These are phyloP conservation scores for Starmera dryadoides DNA, from an alignment of 805 yeast genomes.

Conservation along the genomic window DNA sequence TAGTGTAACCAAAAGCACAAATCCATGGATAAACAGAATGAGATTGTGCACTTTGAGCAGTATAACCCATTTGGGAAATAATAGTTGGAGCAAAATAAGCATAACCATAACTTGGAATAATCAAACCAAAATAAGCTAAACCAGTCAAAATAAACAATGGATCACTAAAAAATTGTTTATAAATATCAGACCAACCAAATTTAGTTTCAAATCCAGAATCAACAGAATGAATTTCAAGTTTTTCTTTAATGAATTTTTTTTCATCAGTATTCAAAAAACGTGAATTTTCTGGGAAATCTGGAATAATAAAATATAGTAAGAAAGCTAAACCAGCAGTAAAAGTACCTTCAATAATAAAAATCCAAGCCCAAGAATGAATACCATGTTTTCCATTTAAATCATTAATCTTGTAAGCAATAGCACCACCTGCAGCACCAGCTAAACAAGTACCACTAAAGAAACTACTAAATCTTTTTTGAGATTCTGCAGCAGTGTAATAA, in stretches of 20 bases:
- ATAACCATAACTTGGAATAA: constrained; percentile 31
- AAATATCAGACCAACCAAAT: constrained; percentile 25
- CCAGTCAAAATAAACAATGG: constrained; percentile 42
- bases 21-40: constrained; percentile 87
- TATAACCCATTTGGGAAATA: constrained; percentile 35
- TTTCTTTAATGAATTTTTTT: constrained; percentile 26
- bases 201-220: constrained; percentile 29
- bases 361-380: constrained; percentile 41
- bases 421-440: constrained; percentile 52
- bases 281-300: constrained; percentile 35
- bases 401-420: constrained; percentile 38
- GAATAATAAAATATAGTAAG: constrained; percentile 30
- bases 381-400: constrained; percentile 37
- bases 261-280: constrained; percentile 35
- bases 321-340: constrained; percentile 34
- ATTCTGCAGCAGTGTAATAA: constrained; percentile 40
- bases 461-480: constrained; percentile 39
- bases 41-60: constrained; percentile 68
- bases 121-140: constrained; percentile 30
- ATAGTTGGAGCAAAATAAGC: constrained; percentile 39
- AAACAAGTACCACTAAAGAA: constrained; percentile 46
- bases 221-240: constrained; percentile 30
- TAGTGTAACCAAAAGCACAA: constrained; percentile 60
- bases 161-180: constrained; percentile 39
- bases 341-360: constrained; percentile 44